Conservation (phyloP, 2,329 filamentous ascomycete genomes). For the Hypoxylon sp. region DNA sequence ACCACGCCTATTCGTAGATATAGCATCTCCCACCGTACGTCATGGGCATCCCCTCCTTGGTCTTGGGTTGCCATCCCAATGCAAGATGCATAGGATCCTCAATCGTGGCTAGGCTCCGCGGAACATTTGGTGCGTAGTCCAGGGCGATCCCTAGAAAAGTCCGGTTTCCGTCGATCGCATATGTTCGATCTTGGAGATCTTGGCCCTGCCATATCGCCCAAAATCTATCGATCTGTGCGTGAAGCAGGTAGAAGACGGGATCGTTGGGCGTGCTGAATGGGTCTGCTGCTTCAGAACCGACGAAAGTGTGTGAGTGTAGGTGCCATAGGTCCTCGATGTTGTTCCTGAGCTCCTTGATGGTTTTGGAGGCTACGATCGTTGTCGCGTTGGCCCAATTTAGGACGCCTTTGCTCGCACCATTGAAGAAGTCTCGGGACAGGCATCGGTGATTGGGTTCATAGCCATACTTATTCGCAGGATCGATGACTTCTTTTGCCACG, state of each 20-base stretch:
- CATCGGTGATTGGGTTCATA: constrained; percentile 38
- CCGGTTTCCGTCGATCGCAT: constrained; percentile 41
- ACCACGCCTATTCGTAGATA: constrained; percentile 32
- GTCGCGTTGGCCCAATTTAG: constrained; percentile 44
- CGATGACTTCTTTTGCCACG: constrained; percentile 35
- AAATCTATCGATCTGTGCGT: constrained; percentile 44
- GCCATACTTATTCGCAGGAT: constrained; percentile 38
- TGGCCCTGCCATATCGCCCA: constrained; percentile 46
- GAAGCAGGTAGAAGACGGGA: constrained; percentile 42
- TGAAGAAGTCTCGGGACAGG: constrained; percentile 33
- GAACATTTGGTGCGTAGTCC: constrained; percentile 38
- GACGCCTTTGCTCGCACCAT: constrained; percentile 9
- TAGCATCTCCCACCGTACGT: constrained; percentile 39
- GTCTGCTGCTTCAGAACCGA: constrained; percentile 39
- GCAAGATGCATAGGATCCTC: constrained; percentile 40
- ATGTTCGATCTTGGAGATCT: constrained; percentile 33
- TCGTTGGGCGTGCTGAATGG: constrained; percentile 45
- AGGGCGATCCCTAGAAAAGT: constrained; percentile 38
- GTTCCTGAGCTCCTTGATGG: constrained; percentile 24
- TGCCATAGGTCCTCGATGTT: constrained; percentile 42
- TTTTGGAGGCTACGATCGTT: constrained; percentile 29
- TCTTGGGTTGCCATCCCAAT: constrained; percentile 30
- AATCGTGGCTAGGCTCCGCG: constrained; percentile 38
- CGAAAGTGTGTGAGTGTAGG: constrained; percentile 37
- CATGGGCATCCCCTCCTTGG: constrained; percentile 40